Percentiles rank a stretch among this genome's conserved stretches.
These are phyloP conservation scores for Aspergillus brasiliensis DNA, from an alignment of 2,329 filamentous ascomycete species.

Conservation along the genomic window DNA sequence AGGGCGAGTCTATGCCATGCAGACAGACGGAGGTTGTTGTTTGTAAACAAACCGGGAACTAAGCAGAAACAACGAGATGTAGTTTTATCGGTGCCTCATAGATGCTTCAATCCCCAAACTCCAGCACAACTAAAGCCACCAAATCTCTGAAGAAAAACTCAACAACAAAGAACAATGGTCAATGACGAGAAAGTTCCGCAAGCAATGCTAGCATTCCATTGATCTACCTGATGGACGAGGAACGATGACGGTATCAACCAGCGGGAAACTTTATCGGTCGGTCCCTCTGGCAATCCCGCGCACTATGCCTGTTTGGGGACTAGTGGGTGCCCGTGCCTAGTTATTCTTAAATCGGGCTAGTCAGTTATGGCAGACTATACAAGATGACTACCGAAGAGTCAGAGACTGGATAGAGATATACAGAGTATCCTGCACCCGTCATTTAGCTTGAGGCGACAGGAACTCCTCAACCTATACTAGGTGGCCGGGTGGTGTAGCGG, in stretches of 20 bases:
- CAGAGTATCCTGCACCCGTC: too few relatives aligned
- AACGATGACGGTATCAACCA: neutral
- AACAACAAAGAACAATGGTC: neutral
- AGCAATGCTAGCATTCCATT: neutral
- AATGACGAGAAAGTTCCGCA: neutral
- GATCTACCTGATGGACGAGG: neutral
- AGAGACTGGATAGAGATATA: too few relatives aligned
- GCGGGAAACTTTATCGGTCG: neutral
- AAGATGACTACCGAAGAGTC: too few relatives aligned
- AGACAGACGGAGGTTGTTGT: neutral
- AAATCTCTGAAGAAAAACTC: neutral
- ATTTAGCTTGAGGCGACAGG: too few relatives aligned
- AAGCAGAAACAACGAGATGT: neutral
- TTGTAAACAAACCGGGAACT: constrained; percentile 2
- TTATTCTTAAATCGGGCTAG: too few relatives aligned
- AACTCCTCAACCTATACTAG: too few relatives aligned
- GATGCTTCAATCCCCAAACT: neutral
- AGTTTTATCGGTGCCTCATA: neutral
- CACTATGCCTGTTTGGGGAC: neutral
- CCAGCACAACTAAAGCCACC: neutral
- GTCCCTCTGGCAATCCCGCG: constrained; percentile 8
- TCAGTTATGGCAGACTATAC: too few relatives aligned
- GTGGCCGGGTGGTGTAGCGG: too few relatives aligned
- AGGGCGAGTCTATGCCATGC: constrained; percentile 16
- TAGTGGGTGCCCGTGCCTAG: neutral